Percentiles rank a stretch among this genome's conserved stretches.
These are phyloP conservation scores for Lycium barbarum DNA, from an alignment of 257 asterid species.

Conservation along the genomic window DNA sequence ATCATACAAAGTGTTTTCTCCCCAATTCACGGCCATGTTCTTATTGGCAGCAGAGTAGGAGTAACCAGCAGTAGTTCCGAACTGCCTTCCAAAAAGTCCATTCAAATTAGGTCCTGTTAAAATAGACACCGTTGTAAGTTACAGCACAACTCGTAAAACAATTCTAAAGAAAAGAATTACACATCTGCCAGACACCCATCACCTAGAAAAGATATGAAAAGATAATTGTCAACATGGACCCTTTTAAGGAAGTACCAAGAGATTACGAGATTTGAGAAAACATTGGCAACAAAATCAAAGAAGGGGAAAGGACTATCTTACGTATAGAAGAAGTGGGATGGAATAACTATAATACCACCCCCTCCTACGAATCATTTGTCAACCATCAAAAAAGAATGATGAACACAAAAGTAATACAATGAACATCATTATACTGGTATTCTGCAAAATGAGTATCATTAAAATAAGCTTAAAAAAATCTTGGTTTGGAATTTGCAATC, in stretches of 20 bases:
- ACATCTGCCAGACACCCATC: background rate
- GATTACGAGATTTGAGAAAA: too few species aligned
- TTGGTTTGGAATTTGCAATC: too few species aligned
- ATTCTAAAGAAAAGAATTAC: too few species aligned
- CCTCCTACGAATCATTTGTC: too few species aligned
- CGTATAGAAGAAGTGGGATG: too few species aligned
- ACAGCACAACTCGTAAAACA: background rate
- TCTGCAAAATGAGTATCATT: too few species aligned
- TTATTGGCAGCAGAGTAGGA: conserved; percentile 91
- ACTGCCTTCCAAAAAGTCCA: conserved; percentile 92
- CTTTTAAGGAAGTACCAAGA: background rate
- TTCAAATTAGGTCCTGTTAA: conserved; percentile 86
- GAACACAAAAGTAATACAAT: background rate
- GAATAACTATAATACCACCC: too few species aligned
- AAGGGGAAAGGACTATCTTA: background rate
- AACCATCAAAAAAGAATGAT: background rate
- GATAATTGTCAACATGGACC: background rate
- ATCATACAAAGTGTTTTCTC: conserved; percentile 80
- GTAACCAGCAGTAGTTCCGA: conserved; percentile 87
- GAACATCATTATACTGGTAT: too few species aligned
- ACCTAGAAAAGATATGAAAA: background rate
- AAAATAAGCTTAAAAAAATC: too few species aligned
- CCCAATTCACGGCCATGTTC: conserved; percentile 88
- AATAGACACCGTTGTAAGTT: conserved; percentile 41
- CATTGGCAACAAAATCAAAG: background rate